Evolutionary conservation across 2,329 filamentous ascomycete genomes (phyloP).

Genomic region (Fusarium citri): DNA sequence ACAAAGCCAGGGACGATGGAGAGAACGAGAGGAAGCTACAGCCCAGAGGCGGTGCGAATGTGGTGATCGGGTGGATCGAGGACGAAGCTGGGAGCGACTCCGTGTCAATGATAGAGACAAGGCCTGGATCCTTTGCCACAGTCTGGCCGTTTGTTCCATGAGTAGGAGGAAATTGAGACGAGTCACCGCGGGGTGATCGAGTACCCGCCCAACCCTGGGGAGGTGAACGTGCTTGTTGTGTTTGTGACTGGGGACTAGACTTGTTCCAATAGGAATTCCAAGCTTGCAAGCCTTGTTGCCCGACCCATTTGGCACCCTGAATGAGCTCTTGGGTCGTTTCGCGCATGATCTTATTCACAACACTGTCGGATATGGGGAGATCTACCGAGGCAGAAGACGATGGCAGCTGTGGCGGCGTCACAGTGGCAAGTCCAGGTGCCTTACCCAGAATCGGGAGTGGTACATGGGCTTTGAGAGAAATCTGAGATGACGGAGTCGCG

Average conservation of each 20-base stretch:
- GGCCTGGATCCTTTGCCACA: conserved; percentile 72
- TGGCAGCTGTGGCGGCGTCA: conserved; percentile 77
- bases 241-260: conserved; percentile 56
- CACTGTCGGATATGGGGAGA: conserved; percentile 75
- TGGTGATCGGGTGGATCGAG: conserved; percentile 72
- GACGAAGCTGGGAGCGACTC: conserved; percentile 66
- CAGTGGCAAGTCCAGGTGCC: conserved; percentile 67
- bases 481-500: conserved; percentile 75
- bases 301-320: conserved; percentile 79
- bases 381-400: conserved; percentile 75
- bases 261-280: conserved; percentile 86
- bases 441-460: conserved; percentile 66
- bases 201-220: conserved; percentile 61
- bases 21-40: conserved; percentile 86
- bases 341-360: conserved; percentile 81
- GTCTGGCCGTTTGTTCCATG: conserved; percentile 72
- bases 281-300: conserved; percentile 79
- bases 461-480: conserved; percentile 75
- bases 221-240: conserved; percentile 59
- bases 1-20: conserved; percentile 76
- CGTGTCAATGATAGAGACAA: conserved; percentile 81
- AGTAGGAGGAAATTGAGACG: conserved; percentile 76
- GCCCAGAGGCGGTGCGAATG: conserved; percentile 77
- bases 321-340: conserved; percentile 84
- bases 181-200: conserved; percentile 60